Conservation (phyloP, 805 yeast genomes). For the Cyberlindnera veronae region DNA sequence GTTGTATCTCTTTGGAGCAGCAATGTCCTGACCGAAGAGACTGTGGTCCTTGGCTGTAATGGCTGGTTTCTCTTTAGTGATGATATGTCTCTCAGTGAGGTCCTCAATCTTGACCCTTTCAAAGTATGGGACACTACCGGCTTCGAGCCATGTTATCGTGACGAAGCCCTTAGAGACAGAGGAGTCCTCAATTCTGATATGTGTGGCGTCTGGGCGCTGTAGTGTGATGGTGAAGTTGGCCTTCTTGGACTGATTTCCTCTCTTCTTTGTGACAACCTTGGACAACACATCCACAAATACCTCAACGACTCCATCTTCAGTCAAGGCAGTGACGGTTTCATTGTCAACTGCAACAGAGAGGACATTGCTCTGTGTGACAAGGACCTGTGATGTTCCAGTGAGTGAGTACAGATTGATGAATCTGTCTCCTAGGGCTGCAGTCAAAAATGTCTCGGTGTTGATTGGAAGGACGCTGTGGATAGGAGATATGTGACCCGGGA, state of each 20-base stretch:
- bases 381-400: conserved; percentile 44
- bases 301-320: conserved; percentile 76
- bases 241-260: conserved; percentile 50
- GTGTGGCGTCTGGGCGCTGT: conserved; percentile 39
- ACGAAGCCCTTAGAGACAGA: conserved; percentile 32
- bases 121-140: conserved; percentile 52
- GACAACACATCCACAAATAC: conserved; percentile 58
- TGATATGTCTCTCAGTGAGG: conserved; percentile 25
- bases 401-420: conserved; percentile 69
- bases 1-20: conserved; percentile 52
- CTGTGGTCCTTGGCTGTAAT: conserved; percentile 40
- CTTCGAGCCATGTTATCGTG: conserved; percentile 58
- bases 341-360: conserved; percentile 38
- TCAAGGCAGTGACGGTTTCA: conserved; percentile 47
- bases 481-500: conserved; percentile 77
- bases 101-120: conserved; percentile 49
- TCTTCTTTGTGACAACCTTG: conserved; percentile 37
- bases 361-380: conserved; percentile 69
- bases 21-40: conserved; percentile 41
- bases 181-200: conserved; percentile 30
- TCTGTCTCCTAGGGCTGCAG: conserved; percentile 77
- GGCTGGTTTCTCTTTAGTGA: conserved; percentile 38
- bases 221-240: conserved; percentile 43
- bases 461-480: conserved; percentile 47
- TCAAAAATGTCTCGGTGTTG: conserved; percentile 45